Percentiles rank a stretch among this genome's conserved stretches.
These are phyloP conservation scores for Saturnispora halmiae DNA, from an alignment of 805 yeast species.

Conservation along the genomic window DNA sequence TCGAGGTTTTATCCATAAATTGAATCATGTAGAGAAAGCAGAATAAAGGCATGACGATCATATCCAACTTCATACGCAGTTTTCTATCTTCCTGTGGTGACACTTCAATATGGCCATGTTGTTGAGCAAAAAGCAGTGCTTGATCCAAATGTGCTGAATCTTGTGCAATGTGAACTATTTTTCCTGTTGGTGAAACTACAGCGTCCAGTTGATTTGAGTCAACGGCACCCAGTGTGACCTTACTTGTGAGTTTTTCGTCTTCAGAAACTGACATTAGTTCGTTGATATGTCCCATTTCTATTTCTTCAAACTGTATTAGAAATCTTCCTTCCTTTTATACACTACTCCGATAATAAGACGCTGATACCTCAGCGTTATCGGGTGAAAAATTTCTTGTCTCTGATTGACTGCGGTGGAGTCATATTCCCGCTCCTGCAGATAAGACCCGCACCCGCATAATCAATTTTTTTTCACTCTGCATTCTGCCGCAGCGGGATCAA, in stretches of 20 bases:
- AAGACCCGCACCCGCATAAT: no score
- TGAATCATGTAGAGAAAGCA: slow-evolving; percentile 29
- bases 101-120: slow-evolving; percentile 7
- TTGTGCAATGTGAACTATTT: slow-evolving; percentile 9
- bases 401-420: no score
- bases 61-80: slow-evolving; percentile 29
- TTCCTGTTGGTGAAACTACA: slow-evolving; percentile 16
- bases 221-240: slow-evolving; percentile 3
- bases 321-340: neutral
- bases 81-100: slow-evolving; percentile 2
- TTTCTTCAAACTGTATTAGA: no score
- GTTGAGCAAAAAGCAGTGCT: slow-evolving; percentile 9
- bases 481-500: no score
- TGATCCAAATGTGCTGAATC: slow-evolving; percentile 12
- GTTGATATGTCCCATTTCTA: no score
- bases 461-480: no score
- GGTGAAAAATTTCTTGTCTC: no score
- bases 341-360: no score
- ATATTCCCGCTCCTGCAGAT: no score
- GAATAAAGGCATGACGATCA: slow-evolving; percentile 30
- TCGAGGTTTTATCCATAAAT: slow-evolving; percentile 34
- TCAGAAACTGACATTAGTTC: slow-evolving; percentile 3
- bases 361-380: no score
- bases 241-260: slow-evolving; percentile 6
- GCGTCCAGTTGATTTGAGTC: slow-evolving; percentile 11